Evolutionary conservation across 2,329 filamentous ascomycete genomes (phyloP).

Genomic region (Cadophora malorum): DNA sequence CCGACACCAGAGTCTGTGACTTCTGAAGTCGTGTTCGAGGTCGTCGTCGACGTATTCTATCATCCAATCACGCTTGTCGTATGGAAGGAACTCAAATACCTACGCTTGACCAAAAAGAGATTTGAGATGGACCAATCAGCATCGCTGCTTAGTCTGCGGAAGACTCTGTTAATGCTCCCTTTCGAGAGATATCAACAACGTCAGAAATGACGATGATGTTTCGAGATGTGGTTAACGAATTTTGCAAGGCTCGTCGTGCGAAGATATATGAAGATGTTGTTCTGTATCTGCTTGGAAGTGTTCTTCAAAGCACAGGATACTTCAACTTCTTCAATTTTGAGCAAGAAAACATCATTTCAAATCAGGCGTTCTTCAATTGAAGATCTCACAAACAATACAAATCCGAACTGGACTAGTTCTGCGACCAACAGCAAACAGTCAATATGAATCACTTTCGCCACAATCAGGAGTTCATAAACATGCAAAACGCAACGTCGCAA

Average conservation of each 20-base stretch:
- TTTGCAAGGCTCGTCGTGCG: not conserved
- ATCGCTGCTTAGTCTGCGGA: not conserved
- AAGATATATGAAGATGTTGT: constrained; percentile 14
- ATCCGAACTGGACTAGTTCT: no score
- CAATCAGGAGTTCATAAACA: not conserved
- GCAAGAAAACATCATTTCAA: not conserved
- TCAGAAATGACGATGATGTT: constrained; percentile 6
- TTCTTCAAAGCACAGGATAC: not conserved
- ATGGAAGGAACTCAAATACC: not conserved
- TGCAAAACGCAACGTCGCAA: not conserved
- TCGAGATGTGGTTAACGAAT: not conserved
- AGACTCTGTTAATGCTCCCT: constrained; percentile 3
- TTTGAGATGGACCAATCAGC: not conserved
- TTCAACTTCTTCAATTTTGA: not conserved
- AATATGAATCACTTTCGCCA: constrained; percentile 6
- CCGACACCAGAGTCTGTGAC: not conserved
- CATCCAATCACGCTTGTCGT: not conserved
- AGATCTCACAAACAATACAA: no score
- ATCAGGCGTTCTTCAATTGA: no score
- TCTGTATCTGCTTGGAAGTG: not conserved
- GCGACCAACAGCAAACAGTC: not conserved
- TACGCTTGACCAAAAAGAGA: constrained; percentile 1
- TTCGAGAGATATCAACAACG: constrained; percentile 12
- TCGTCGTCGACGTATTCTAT: not conserved
- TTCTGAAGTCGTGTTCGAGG: not conserved